These are phyloP conservation scores for Pleurotus pulmonarius DNA, from an alignment of 768 basidiomycete genomes.

Conservation along the genomic window DNA sequence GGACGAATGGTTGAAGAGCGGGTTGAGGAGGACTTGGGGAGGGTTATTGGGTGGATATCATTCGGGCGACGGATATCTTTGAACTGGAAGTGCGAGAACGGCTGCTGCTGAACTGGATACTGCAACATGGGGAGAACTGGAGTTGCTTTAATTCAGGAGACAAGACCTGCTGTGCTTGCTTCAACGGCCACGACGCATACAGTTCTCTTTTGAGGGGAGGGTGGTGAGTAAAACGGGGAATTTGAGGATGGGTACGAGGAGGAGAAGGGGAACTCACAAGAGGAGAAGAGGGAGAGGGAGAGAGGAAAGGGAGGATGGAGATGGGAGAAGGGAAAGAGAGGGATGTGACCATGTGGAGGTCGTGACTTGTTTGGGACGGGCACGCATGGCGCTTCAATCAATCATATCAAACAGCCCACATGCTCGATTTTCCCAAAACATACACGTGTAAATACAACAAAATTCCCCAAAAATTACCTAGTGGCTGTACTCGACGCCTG, in stretches of 20 bases:
- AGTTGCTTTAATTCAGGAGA: constrained; percentile 37
- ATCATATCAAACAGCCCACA: constrained; percentile 5
- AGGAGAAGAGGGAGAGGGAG: constrained; percentile 9
- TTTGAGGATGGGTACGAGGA: neutral
- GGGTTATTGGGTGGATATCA: constrained; percentile 2
- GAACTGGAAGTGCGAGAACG: constrained; percentile 18
- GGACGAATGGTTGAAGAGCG: constrained; percentile 6
- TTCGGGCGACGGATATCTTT: constrained; percentile 17
- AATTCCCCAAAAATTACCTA: no score
- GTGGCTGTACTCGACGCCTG: no score
- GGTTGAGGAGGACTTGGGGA: neutral
- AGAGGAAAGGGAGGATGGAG: constrained; percentile 15
- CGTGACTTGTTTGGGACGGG: constrained; percentile 10
- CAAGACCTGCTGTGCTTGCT: constrained; percentile 50
- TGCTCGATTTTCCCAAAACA: neutral
- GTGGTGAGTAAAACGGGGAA: neutral
- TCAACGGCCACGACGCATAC: neutral
- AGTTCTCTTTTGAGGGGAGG: neutral
- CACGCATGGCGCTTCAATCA: constrained; percentile 2
- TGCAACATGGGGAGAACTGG: constrained; percentile 54
- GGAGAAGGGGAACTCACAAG: constrained; percentile 1
- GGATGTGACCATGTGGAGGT: constrained; percentile 14
- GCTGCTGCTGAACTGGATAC: constrained; percentile 40
- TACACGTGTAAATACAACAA: neutral
- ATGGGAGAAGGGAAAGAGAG: constrained; percentile 8